Base-by-base conservation (phyloP, 169 alveolate species). In the Eimeria brunetti region DNA sequence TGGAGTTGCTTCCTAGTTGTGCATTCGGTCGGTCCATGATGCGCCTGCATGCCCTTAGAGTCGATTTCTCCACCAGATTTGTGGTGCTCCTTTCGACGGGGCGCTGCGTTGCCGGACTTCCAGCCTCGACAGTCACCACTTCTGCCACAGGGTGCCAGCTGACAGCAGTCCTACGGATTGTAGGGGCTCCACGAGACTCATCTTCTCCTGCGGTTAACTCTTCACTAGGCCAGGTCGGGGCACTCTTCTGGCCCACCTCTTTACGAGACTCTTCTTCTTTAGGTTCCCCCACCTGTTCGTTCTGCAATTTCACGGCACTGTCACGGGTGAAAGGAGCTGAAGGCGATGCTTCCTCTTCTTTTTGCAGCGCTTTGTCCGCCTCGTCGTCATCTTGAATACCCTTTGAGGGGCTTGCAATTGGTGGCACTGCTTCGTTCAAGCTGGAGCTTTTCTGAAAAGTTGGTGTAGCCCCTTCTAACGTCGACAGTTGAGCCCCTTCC, bases 91-190 rank as follows among this genome's bases (percentile, higher is more conserved):
- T 60, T 53, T 12, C 53, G 8, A 84, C 80, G 58, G 91, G 91
- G 7, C 9, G 24, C 5, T 53, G 38, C 7, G 62, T n/a, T 1
- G 67, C 11, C 56, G 91, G 78, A 30, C 60, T 60, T 84, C n/a
- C 91, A 24, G 80, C 44, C 60, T 84, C 91, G 62, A 60, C 78
- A 38, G 91, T 84, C 60, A 84, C 91, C 51, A 84, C 80, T 46
- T 84, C 60, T 60, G 60, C 89, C 67, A 81, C 89, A 12, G 89
- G 86, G 62, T 76, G 24, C 86, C 86, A 76, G 62, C 86, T 44
- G 22, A 76, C 86, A 44, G 38, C 58, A 22, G 9, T 76, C 86
- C 22, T 44, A 11, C 60, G 56, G 30, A 24, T 18, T 76, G 38
- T 33, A 4, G 41, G 38, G 9, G 62, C 58, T 76, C 0, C 62